phyloP scores from a whole-genome alignment of 148 eudicot genomes.

The Dysphania ambrosioides region DNA sequence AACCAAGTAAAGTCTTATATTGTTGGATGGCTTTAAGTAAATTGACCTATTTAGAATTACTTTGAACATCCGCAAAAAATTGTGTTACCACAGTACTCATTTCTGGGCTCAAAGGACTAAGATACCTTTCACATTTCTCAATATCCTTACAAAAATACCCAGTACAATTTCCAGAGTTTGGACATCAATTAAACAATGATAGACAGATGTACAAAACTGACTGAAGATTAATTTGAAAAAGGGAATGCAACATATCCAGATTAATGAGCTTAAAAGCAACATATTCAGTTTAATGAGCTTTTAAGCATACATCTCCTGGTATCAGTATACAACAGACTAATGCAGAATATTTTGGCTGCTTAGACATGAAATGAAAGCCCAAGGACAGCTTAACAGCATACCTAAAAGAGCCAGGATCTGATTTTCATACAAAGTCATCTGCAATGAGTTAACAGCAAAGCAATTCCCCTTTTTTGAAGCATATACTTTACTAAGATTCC shows the following conservation, averaged over 20 bases:
- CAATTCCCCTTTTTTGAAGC: constrained; percentile 62
- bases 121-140: neutral
- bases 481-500: constrained; percentile 79
- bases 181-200: neutral
- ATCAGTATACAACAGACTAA: neutral
- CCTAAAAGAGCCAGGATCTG: constrained; percentile 96
- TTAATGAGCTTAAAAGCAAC: neutral
- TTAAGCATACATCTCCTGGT: neutral
- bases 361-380: neutral
- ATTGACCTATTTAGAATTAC: constrained; percentile 1
- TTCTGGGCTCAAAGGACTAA: neutral
- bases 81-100: neutral
- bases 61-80: neutral
- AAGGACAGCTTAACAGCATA: constrained; percentile 25
- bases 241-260: neutral
- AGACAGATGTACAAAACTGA: neutral
- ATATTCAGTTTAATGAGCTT: neutral
- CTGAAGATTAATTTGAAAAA: neutral
- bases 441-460: constrained; percentile 81
- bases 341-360: neutral
- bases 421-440: constrained; percentile 82
- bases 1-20: neutral
- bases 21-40: constrained; percentile 6
- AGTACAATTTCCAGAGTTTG: no score
- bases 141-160: neutral